These are phyloP conservation scores for Pachysandra terminalis DNA, from an alignment of 164 flowering plant genomes.

Conservation along the genomic window DNA sequence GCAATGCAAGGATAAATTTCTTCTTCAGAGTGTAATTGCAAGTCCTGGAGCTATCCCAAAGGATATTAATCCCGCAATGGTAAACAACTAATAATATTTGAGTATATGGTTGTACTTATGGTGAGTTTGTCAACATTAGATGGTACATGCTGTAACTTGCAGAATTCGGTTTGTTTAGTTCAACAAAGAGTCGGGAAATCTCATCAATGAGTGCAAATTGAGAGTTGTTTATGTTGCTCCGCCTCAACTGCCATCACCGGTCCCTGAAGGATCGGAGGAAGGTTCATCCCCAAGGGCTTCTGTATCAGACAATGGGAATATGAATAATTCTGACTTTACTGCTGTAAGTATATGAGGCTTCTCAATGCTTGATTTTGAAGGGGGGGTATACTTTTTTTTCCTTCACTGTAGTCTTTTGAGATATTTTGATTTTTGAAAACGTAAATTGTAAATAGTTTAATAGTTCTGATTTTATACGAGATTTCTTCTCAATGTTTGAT, in stretches of 20 bases:
- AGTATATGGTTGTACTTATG: not conserved
- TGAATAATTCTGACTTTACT: conserved; percentile 39
- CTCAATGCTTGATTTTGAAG: not conserved
- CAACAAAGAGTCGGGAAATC: conserved; percentile 73
- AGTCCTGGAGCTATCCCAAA: conserved; percentile 46
- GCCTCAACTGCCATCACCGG: conserved; percentile 84
- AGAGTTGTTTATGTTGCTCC: conserved; percentile 80
- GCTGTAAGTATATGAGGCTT: conserved; percentile 40
- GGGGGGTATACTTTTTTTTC: not conserved
- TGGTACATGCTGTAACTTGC: not conserved
- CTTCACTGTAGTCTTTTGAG: too few relatives aligned
- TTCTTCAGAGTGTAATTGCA: conserved; percentile 62
- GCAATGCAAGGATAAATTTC: conserved; percentile 89
- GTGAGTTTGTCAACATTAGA: not conserved
- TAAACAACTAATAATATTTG: conserved; percentile 10
- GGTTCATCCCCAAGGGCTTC: conserved; percentile 81
- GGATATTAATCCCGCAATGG: conserved; percentile 76
- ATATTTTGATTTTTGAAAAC: too few relatives aligned
- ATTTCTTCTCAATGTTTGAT: too few relatives aligned
- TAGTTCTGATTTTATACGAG: too few relatives aligned
- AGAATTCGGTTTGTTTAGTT: conserved; percentile 43
- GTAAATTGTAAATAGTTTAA: too few relatives aligned
- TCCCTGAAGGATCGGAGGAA: conserved; percentile 80
- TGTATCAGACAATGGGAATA: conserved; percentile 65
- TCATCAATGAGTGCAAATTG: conserved; percentile 80